Evolutionary conservation across 805 yeast species (phyloP).

Genomic region (Yarrowia phangngaensis): DNA sequence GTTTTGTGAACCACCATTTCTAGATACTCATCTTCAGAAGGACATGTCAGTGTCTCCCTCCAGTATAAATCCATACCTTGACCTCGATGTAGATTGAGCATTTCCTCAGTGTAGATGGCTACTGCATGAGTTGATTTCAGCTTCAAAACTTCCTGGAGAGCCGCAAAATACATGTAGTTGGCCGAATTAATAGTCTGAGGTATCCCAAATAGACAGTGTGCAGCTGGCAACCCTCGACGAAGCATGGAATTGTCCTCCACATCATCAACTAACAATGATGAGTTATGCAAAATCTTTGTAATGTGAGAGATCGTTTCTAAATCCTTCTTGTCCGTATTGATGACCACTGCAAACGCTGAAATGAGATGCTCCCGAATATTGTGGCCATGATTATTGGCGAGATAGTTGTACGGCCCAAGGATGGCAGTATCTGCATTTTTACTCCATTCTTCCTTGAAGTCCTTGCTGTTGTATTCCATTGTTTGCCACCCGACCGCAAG

Average conservation of each 20-base stretch:
- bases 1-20: conserved; percentile 85
- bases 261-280: conserved; percentile 76
- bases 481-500: no score
- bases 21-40: conserved; percentile 60
- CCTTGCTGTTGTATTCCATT: conserved; percentile 20
- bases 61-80: conserved; percentile 87
- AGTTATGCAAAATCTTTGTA: conserved; percentile 59
- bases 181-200: conserved; percentile 82
- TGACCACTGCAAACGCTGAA: conserved; percentile 51
- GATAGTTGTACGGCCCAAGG: conserved; percentile 51
- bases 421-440: conserved; percentile 15
- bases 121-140: conserved; percentile 39
- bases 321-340: conserved; percentile 43
- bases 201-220: conserved; percentile 71
- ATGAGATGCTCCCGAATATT: conserved; percentile 51
- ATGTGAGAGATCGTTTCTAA: conserved; percentile 46
- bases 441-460: conserved; percentile 16
- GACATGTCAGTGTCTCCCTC: conserved; percentile 64
- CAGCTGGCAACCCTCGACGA: conserved; percentile 74
- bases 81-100: conserved; percentile 79
- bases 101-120: conserved; percentile 59
- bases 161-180: conserved; percentile 73
- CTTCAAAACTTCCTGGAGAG: conserved; percentile 50
- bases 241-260: conserved; percentile 73
- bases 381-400: conserved; percentile 53